These are phyloP conservation scores for Emmonsia crescens DNA, from an alignment of 2,329 filamentous ascomycete genomes.

Conservation along the genomic window DNA sequence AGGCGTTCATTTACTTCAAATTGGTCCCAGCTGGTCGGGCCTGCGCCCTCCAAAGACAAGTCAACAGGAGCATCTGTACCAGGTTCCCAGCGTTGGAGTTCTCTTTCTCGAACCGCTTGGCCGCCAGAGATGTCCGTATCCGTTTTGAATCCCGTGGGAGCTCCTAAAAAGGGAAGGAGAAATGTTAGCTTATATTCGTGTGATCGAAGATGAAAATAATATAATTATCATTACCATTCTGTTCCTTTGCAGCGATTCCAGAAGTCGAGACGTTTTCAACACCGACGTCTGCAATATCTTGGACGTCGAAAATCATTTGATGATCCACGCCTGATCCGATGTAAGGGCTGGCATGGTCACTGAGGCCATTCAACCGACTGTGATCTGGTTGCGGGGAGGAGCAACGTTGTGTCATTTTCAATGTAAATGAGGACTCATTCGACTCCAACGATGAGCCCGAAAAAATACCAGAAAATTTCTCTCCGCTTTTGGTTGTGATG, in stretches of 20 bases:
- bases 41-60: constrained; percentile 56
- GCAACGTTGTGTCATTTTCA: constrained; percentile 55
- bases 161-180: constrained; percentile 40
- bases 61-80: constrained; percentile 52
- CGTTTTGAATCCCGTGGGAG: constrained; percentile 63
- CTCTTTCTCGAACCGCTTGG: constrained; percentile 57
- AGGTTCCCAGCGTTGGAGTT: constrained; percentile 72
- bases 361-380: constrained; percentile 32
- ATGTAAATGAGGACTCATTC: constrained; percentile 43
- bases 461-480: constrained; percentile 51
- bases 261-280: constrained; percentile 44
- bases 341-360: constrained; percentile 29
- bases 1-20: constrained; percentile 81
- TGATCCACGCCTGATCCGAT: constrained; percentile 36
- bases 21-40: constrained; percentile 66
- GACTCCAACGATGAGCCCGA: constrained; percentile 45
- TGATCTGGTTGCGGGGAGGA: constrained; percentile 23
- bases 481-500: constrained; percentile 49
- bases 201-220: not conserved
- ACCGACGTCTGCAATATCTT: constrained; percentile 48
- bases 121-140: constrained; percentile 78
- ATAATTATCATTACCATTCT: constrained; percentile 44
- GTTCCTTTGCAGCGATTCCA: constrained; percentile 40
- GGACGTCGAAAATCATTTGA: constrained; percentile 50
- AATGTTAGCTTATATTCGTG: not conserved